Conservation (phyloP, 1,284 basidiomycete genomes). For the Pisolithus thermaeus region DNA sequence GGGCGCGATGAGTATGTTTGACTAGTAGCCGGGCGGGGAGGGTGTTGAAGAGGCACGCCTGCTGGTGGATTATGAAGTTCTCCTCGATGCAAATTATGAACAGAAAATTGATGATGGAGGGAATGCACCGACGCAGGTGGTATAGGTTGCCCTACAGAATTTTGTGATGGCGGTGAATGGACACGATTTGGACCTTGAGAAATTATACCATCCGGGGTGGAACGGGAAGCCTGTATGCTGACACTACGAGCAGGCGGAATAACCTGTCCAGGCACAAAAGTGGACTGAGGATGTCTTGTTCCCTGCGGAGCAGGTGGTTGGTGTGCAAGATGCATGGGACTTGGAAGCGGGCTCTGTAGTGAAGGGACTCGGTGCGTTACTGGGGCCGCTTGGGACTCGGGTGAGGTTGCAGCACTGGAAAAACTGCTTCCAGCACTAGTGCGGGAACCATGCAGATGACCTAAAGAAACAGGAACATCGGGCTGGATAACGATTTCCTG, state of each 20-base stretch:
- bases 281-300: conserved; percentile 18
- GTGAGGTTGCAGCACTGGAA: conserved; percentile 14
- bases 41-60: conserved; percentile 4
- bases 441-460: conserved; percentile 6
- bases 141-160: conserved; percentile 5
- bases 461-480: neutral
- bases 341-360: conserved; percentile 12
- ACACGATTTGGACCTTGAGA: conserved; percentile 10
- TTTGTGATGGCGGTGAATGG: conserved; percentile 18
- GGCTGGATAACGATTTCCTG: conserved; percentile 6
- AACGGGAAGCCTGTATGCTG: conserved; percentile 30
- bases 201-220: conserved; percentile 6
- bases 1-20: conserved; percentile 9
- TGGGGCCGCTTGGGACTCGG: conserved; percentile 19
- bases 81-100: conserved; percentile 17
- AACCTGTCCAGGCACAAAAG: conserved; percentile 34
- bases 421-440: conserved; percentile 5
- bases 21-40: conserved; percentile 5
- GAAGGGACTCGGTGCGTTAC: conserved; percentile 16
- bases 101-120: conserved; percentile 29
- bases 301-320: conserved; percentile 16
- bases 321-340: conserved; percentile 11
- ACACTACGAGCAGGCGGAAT: conserved; percentile 38
- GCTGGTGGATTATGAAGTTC: conserved; percentile 4
- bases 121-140: conserved; percentile 19